Percentiles rank a stretch among this genome's conserved stretches.
Conservation (phyloP, 106 monocot genomes). For the Acorus gramineus region DNA sequence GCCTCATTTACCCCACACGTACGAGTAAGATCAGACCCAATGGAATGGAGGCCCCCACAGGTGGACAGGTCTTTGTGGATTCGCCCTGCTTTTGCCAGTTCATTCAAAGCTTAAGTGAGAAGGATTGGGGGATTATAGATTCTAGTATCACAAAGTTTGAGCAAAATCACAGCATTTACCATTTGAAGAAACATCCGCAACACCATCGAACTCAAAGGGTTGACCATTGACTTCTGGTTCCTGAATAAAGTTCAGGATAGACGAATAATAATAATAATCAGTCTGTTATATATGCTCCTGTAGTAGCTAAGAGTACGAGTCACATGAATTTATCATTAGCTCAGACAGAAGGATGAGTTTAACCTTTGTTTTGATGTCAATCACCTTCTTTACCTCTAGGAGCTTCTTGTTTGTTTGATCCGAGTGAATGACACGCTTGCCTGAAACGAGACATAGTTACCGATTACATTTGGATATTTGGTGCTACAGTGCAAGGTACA, state of each 20-base stretch:
- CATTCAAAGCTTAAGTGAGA: no score
- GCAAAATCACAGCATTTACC: constrained; percentile 14
- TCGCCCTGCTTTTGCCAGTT: constrained; percentile 14
- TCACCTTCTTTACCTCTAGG: constrained; percentile 44
- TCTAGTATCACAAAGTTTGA: background rate
- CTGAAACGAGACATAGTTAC: constrained; percentile 22
- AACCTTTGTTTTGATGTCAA: constrained; percentile 41
- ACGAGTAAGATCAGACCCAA: constrained; percentile 88
- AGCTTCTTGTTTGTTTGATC: constrained; percentile 62
- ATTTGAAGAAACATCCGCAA: constrained; percentile 13
- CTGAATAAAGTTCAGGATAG: constrained; percentile 16
- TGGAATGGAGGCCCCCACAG: constrained; percentile 69
- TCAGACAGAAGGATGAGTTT: background rate
- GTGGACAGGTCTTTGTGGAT: constrained; percentile 56
- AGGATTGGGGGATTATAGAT: background rate
- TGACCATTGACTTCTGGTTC: constrained; percentile 19
- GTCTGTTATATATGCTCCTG: no score
- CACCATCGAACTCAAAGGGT: constrained; percentile 35
- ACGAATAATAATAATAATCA: no score
- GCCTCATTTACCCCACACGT: constrained; percentile 44
- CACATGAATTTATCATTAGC: background rate
- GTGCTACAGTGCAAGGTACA: background rate
- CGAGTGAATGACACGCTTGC: constrained; percentile 76
- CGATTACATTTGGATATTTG: background rate
- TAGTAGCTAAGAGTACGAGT: background rate